phyloP scores from a whole-genome alignment of 2,329 filamentous ascomycete species.

The Chaetomiaceae sp. region DNA sequence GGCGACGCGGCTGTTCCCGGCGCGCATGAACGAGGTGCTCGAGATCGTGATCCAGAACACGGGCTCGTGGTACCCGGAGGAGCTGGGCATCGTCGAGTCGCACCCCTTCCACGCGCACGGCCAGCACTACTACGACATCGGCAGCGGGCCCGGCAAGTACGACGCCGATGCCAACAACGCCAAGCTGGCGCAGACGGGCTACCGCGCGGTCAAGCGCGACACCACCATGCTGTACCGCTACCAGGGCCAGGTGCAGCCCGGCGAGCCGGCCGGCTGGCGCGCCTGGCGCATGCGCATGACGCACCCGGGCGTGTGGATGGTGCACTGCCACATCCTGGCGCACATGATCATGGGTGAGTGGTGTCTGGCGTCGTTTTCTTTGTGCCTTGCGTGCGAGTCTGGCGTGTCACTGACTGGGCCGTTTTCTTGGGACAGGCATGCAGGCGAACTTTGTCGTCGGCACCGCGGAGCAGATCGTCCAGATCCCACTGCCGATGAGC shows the following conservation, averaged over 20 bases:
- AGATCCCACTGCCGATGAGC: conserved; percentile 32
- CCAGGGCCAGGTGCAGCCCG: conserved; percentile 31
- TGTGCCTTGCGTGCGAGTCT: too few species aligned
- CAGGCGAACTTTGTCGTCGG: conserved; percentile 38
- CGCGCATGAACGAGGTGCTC: conserved; percentile 49
- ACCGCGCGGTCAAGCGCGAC: conserved; percentile 36
- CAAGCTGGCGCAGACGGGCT: conserved; percentile 29
- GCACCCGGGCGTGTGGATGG: conserved; percentile 54
- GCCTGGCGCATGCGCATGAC: conserved; percentile 49
- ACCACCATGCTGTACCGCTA: conserved; percentile 54
- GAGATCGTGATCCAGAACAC: conserved; percentile 40
- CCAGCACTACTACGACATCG: conserved; percentile 48
- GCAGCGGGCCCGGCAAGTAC: conserved; percentile 48
- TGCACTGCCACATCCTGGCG: conserved; percentile 54
- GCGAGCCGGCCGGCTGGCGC: conserved; percentile 49
- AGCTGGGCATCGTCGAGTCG: conserved; percentile 35
- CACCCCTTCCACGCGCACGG: conserved; percentile 54
- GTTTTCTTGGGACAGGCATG: conserved; percentile 31
- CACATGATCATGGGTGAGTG: conserved; percentile 47
- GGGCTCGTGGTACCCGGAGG: conserved; percentile 35
- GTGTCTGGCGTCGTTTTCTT: too few species aligned
- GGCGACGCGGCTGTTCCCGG: conserved; percentile 42
- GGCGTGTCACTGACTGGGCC: conserved; percentile 21
- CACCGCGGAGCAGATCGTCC: conserved; percentile 31
- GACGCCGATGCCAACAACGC: conserved; percentile 43